Base-by-base conservation (phyloP, 2,329 filamentous ascomycete species). In the Fusarium bactridioides region DNA sequence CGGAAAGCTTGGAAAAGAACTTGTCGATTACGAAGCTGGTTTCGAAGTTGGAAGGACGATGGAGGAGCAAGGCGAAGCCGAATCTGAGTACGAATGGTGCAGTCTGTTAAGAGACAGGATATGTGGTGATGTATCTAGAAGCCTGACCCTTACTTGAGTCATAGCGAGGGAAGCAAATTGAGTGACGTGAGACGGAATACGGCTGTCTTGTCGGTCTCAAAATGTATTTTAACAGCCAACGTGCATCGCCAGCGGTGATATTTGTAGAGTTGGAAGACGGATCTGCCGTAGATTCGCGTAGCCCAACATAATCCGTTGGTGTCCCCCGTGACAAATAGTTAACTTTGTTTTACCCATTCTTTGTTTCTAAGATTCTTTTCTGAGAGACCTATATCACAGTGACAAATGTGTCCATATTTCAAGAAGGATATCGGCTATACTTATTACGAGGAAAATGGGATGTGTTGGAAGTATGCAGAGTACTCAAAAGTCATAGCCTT, bases 91-190 rank as follows among this genome's bases (percentile, higher is more conserved):
- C 33, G 18, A 53, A 35, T 12, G 31, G 47, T 19, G 3, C n/a
- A 7, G 29, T 8, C 5, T 51, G 21, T 33, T 23, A 8, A 0
- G 4, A 23, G 11, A 5, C 3, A 15, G 6, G 2, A 15, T 19
- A 19, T 18, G 9, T 10, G 5, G 19, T 18, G 11, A 10, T 15
- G 11, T 10, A 9, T n/a, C 6, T 27, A 10, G 7, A 21, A 19
- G 8, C 25, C 43, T 6, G 12, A 5, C 1, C 4, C 7, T 10
- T 27, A 15, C 1, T 27, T 21, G 9, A 13, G 23, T 6, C 18
- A 27, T 21, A 21, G 23, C 5, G 18, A 47, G 3, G 6, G 19
- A 21, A 27, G 25, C 6, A 15, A 15, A 21, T 21, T 0, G 12
- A 27, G 3, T 15, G 25, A 3, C 4, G 10, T 10, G 11, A 4